Conservation (phyloP, 495 filamentous ascomycete species). For the Opeltia flavorubescens region DNA sequence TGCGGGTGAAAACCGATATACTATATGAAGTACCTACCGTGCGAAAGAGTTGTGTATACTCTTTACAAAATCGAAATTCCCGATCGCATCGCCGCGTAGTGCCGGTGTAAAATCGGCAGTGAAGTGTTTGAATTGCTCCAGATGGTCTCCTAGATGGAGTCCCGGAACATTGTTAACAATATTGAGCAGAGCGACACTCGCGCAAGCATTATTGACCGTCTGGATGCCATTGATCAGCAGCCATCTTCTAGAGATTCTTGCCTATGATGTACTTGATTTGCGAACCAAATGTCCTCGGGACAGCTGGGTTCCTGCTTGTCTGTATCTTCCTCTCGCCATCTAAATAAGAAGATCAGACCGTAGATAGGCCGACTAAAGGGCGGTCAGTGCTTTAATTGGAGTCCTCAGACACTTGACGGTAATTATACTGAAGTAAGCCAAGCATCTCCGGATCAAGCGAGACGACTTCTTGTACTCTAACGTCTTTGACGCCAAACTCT, state of each 20-base stretch:
- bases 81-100: constrained; percentile 59
- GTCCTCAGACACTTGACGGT: neutral
- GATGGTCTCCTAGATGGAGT: constrained; percentile 49
- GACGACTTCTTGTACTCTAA: constrained; percentile 68
- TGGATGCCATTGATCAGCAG: constrained; percentile 15
- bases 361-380: constrained; percentile 50
- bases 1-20: neutral
- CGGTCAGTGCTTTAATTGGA: constrained; percentile 2
- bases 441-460: constrained; percentile 56
- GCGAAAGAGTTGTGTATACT: constrained; percentile 76
- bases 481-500: constrained; percentile 58
- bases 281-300: constrained; percentile 75
- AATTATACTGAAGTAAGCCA: constrained; percentile 43
- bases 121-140: constrained; percentile 56
- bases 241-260: neutral
- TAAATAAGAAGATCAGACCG: constrained; percentile 73
- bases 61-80: constrained; percentile 62
- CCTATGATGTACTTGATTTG: constrained; percentile 54
- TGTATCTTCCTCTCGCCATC: constrained; percentile 47
- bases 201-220: constrained; percentile 74
- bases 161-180: constrained; percentile 71
- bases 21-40: constrained; percentile 33
- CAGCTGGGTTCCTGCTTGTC: constrained; percentile 43
- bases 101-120: constrained; percentile 54
- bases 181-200: constrained; percentile 76